Evolutionary conservation across 2,329 filamentous ascomycete species (phyloP).

Genomic region (Fusarium anguioides): DNA sequence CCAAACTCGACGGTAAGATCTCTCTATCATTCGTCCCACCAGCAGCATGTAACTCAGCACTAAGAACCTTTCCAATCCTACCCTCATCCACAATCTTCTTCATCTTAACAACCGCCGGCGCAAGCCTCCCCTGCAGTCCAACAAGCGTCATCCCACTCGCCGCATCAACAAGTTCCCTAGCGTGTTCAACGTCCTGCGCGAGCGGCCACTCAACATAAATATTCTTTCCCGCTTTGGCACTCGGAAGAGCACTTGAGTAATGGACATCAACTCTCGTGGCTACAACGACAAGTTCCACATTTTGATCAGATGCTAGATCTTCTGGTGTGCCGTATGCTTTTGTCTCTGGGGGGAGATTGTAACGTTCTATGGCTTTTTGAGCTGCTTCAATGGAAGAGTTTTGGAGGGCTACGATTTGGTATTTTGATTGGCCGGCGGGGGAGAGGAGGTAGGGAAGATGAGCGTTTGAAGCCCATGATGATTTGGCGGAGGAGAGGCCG

Average conservation of each 20-base stretch:
- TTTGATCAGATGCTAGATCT: conserved; percentile 59
- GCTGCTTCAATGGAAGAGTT: conserved; percentile 62
- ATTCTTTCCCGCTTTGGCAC: conserved; percentile 62
- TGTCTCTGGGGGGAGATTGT: conserved; percentile 54
- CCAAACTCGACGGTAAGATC: conserved; percentile 48
- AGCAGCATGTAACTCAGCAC: conserved; percentile 57
- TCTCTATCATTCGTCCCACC: conserved; percentile 53
- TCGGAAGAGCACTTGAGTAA: conserved; percentile 56
- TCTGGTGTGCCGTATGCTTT: conserved; percentile 63
- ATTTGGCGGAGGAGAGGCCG: conserved; percentile 65
- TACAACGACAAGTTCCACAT: conserved; percentile 67
- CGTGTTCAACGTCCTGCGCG: conserved; percentile 56
- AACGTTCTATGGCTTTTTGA: conserved; percentile 55
- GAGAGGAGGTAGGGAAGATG: conserved; percentile 71
- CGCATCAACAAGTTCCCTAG: conserved; percentile 54
- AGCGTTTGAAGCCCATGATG: conserved; percentile 64
- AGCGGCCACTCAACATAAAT: conserved; percentile 70
- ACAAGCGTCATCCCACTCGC: conserved; percentile 57
- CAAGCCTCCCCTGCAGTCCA: conserved; percentile 62
- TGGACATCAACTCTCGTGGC: conserved; percentile 66
- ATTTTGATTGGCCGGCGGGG: conserved; percentile 55
- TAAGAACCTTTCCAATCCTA: conserved; percentile 63
- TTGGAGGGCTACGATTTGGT: conserved; percentile 62
- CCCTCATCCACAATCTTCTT: conserved; percentile 58
- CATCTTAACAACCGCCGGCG: conserved; percentile 58